Evolutionary conservation across 345 rosid species (phyloP).

Genomic region (Hibiscus tridactylites): DNA sequence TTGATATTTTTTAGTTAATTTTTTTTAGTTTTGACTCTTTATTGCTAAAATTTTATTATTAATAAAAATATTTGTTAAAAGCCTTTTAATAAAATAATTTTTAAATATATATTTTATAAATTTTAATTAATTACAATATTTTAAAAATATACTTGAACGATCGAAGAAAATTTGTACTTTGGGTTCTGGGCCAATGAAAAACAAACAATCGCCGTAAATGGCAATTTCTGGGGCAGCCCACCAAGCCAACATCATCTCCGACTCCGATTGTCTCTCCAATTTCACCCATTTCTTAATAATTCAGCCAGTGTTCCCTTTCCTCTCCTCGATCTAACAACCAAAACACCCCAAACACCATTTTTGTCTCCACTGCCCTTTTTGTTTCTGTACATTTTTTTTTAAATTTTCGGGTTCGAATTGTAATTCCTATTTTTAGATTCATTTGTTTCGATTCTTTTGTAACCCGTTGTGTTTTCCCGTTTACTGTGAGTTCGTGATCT

Average conservation of each 20-base stretch:
- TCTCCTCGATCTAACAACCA: background rate
- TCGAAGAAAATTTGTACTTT: background rate
- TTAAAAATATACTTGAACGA: too few relatives aligned
- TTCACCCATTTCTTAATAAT: background rate
- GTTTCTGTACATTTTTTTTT: background rate
- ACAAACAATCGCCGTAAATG: background rate
- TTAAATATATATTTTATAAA: too few relatives aligned
- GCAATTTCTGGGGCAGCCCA: background rate
- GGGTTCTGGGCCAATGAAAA: background rate
- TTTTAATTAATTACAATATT: too few relatives aligned
- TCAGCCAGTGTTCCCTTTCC: background rate
- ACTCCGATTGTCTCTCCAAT: background rate
- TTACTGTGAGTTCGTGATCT: slow-evolving; percentile 2
- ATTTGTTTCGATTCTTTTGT: background rate
- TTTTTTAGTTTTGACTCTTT: too few relatives aligned
- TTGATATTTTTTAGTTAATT: too few relatives aligned
- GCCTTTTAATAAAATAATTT: too few relatives aligned
- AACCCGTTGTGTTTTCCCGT: background rate
- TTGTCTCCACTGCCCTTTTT: background rate
- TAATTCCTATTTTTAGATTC: background rate
- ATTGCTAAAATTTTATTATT: too few relatives aligned
- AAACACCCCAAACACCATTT: background rate
- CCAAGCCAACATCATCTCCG: background rate
- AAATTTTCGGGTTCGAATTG: background rate
- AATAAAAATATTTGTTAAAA: too few relatives aligned